phyloP scores from a whole-genome alignment of 202 grass and related monocot species.

The Panicum virgatum region DNA sequence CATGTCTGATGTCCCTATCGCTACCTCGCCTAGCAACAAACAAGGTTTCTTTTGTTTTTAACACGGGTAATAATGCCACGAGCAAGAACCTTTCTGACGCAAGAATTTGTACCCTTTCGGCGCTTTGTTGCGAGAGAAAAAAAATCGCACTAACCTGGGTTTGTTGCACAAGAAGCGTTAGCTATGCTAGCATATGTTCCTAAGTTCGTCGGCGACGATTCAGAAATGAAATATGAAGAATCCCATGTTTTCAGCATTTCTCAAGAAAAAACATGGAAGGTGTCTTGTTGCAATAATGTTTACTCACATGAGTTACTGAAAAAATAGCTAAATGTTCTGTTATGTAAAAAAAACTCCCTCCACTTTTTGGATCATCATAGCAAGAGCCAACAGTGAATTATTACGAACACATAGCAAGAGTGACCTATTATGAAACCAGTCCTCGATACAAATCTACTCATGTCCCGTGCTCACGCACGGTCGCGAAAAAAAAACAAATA shows the following conservation, averaged over 20 bases:
- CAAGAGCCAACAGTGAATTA: too few species aligned
- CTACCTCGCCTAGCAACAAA: constrained; percentile 8
- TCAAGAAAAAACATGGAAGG: neutral
- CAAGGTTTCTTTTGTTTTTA: neutral
- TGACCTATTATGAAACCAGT: too few species aligned
- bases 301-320: neutral
- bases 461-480: too few species aligned
- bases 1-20: constrained; percentile 11
- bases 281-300: neutral
- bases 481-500: too few species aligned
- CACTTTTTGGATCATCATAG: too few species aligned
- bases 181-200: neutral
- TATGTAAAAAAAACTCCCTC: too few species aligned
- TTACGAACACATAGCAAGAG: too few species aligned
- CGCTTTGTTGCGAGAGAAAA: neutral
- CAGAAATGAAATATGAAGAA: neutral
- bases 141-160: neutral
- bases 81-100: constrained; percentile 33
- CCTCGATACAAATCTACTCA: too few species aligned
- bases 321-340: neutral
- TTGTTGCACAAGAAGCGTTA: neutral
- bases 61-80: constrained; percentile 7
- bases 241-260: neutral
- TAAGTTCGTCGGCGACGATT: neutral
- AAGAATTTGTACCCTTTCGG: constrained; percentile 12